A percentile compares a stretch with the other conserved stretches of the same genome.
Evolutionary conservation across 208 protist genomes (phyloP).

Genomic region (Wallacemonas collosoma): DNA sequence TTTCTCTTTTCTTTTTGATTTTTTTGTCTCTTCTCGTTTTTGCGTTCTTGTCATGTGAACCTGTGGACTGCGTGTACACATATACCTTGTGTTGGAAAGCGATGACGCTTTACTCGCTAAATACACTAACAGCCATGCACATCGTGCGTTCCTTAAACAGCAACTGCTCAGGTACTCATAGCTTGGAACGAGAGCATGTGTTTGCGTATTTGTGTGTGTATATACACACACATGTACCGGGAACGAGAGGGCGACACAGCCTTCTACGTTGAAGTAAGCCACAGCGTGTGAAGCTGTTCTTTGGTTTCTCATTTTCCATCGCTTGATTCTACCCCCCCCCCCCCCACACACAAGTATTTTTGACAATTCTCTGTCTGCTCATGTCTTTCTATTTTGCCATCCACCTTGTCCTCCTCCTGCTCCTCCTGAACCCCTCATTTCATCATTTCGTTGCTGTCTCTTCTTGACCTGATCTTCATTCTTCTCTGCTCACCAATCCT

Average conservation of each 20-base stretch:
- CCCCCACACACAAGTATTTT: too few relatives aligned
- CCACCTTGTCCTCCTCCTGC: neutral
- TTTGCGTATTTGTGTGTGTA: too few relatives aligned
- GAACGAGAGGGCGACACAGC: too few relatives aligned
- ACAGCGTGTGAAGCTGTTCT: too few relatives aligned
- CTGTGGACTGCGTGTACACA: neutral
- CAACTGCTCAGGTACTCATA: too few relatives aligned
- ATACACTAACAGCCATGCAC: neutral
- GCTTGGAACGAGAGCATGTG: too few relatives aligned
- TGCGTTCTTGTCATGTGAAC: neutral
- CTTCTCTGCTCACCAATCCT: neutral
- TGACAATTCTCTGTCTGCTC: too few relatives aligned
- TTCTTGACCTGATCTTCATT: neutral
- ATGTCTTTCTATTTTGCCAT: neutral
- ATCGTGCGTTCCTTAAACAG: too few relatives aligned
- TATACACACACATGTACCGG: too few relatives aligned
- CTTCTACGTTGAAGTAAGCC: too few relatives aligned
- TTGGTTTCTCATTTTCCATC: too few relatives aligned
- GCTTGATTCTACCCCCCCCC: too few relatives aligned
- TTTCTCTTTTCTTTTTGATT: slow-evolving; percentile 16
- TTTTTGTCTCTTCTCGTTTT: neutral
- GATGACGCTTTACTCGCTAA: neutral
- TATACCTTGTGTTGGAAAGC: neutral
- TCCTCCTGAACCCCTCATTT: neutral
- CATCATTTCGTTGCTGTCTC: neutral